Base-by-base conservation (phyloP, 768 basidiomycete species). In the Coprinopsis cinerea region DNA sequence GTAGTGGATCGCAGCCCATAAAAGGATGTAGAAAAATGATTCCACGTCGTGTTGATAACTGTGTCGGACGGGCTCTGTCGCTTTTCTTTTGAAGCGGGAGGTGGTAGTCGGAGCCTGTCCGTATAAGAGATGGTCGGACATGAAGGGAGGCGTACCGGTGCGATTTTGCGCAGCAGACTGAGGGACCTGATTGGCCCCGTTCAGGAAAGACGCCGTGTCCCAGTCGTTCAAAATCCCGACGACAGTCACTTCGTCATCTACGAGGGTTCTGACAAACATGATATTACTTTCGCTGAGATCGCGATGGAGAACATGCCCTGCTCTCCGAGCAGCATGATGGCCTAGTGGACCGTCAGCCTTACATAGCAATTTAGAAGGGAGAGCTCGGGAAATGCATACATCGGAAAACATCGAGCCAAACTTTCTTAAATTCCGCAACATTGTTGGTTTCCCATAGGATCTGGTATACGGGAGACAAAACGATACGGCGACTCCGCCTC, bases 281-380 rank as follows among this genome's bases (percentile, higher is more conserved):
- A 68, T 44, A 39, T 67, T 68, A 41, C 57, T 58, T 22, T 61
- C 58, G 51, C 67, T 64, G 37, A 70, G 50, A 48, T 69, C 61
- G 24, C 61, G 55, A 55, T 70, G 65, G 23, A 70, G 54, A 34
- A 69, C 52, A 15, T 53, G 39, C 57, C 61, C 0, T 51, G 49
- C 3, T 43, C n/a, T 47, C 34, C 54, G 63, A 0, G 61, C 59
- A 30, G 56, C 56, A 42, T 61, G 53, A 44, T 66, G 65, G 37
- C 60, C 66, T 64, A 23, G 9, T 14, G 13, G 37, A 13, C 18
- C 18, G 37, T 14, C 18, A 20, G 11, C 18, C 9, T 6, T 6
- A 9, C 7, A 39, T 10, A 39, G 9, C 37, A 20, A 7, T 13
- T n/a, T 34, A n/a, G 30, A 9, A 9, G 37, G 37, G 30, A 15